Percentiles rank a stretch among this genome's conserved stretches.
These are phyloP conservation scores for Psophocarpus tetragonolobus DNA, from an alignment of 306 rosid species.

Conservation along the genomic window DNA sequence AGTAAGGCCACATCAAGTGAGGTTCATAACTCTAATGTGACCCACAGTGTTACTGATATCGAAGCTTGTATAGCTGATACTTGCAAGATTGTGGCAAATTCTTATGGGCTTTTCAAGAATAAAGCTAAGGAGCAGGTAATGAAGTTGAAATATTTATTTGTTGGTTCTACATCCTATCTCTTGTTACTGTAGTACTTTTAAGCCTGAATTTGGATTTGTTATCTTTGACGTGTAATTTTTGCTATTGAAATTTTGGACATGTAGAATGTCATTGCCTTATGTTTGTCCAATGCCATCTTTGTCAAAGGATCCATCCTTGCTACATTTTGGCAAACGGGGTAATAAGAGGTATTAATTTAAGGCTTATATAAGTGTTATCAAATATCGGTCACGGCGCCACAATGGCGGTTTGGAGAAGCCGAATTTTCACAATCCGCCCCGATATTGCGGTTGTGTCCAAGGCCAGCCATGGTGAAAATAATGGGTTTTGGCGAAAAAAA, in stretches of 20 bases:
- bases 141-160: conserved; percentile 12
- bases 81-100: conserved; percentile 68
- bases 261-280: neutral
- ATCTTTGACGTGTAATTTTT: conserved; percentile 1
- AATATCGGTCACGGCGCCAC: no score
- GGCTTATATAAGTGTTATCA: no score
- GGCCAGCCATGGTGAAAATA: no score
- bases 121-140: conserved; percentile 85
- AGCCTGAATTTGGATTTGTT: conserved; percentile 1
- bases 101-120: conserved; percentile 77
- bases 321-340: neutral
- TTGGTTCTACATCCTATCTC: conserved; percentile 21
- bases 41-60: conserved; percentile 52
- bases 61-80: conserved; percentile 73
- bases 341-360: neutral
- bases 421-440: no score
- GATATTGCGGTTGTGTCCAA: no score
- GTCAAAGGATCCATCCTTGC: neutral
- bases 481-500: no score
- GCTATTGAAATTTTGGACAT: conserved; percentile 13
- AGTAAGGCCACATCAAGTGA: conserved; percentile 40
- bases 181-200: neutral
- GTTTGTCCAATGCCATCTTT: neutral
- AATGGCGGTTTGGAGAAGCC: no score
- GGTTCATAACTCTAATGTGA: conserved; percentile 37